Base-by-base conservation (phyloP, 768 basidiomycete species). In the Leccinum truebloodii region DNA sequence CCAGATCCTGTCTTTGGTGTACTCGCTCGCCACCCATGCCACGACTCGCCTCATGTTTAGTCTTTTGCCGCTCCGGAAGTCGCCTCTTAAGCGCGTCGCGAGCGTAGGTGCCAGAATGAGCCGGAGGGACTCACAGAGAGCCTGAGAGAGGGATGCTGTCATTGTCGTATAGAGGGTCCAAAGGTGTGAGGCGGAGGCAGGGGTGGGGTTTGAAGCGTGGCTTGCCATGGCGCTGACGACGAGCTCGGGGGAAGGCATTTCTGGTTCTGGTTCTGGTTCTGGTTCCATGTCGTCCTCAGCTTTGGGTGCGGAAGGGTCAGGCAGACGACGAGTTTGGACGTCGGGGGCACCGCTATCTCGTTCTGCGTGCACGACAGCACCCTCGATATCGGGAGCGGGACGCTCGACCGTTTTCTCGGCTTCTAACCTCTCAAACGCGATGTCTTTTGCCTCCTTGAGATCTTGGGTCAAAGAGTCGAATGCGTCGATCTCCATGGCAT, bases 21-120 rank as follows among this genome's bases (percentile, higher is more conserved):
- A 99, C 77, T 99, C 97, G 76, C 90, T 93, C 37, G 97, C 96
- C 62, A 99, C 95, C 80, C 96, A 98, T 3, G 92, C 87, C 62
- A 99, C 95, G 73, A 98, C 94, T 77, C 95, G 95, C 73, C 95
- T 94, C 96, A 98, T 98, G 75, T 98, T 98, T 32, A 99, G 83
- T 20, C 96, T 84, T 77, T 99, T 99, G 55, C 97, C 97, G 0
- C 93, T 95, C 32, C 95, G 90, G 75, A 97, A 99, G 78, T 98
- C 97, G 41, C 97, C 97, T 75, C 91, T 90, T 49, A 99, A 81
- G 22, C 97, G 85, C 6, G 96, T 97, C 6, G 97, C 94, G 53
- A 91, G 80, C 0, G 96, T 98, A 0, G 97, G 97, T 63, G 95
- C 95, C 39, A 99, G 83, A 72, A 98, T 96, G 35, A 98, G 89